phyloP scores from a whole-genome alignment of 1,284 basidiomycete genomes.

The Heimioporus retisporus region DNA sequence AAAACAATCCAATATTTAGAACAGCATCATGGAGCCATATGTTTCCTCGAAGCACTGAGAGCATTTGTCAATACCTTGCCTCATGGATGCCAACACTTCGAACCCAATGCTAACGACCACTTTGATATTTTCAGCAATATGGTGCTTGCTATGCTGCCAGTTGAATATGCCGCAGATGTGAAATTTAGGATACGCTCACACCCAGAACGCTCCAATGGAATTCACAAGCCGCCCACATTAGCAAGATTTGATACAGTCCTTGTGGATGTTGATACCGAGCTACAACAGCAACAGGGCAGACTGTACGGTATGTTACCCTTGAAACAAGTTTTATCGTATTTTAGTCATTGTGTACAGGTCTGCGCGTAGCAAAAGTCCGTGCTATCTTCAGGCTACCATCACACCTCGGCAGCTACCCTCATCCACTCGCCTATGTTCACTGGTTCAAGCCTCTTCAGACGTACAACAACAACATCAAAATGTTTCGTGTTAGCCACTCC shows the following conservation, averaged over 20 bases:
- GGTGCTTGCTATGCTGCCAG: background rate
- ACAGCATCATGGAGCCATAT: background rate
- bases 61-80: background rate
- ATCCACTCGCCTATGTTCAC: conserved; percentile 19
- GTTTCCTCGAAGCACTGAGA: conserved; percentile 4
- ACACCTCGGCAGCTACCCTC: conserved; percentile 9
- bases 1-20: conserved; percentile 9
- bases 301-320: background rate
- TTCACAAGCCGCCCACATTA: background rate
- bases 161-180: background rate
- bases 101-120: background rate
- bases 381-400: conserved; percentile 19
- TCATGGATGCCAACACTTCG: background rate
- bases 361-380: conserved; percentile 11
- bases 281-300: background rate
- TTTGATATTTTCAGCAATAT: conserved; percentile 11
- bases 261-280: background rate
- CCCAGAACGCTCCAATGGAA: background rate
- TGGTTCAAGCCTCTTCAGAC: conserved; percentile 15
- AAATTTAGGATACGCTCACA: background rate
- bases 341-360: background rate
- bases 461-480: background rate
- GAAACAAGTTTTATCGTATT: too few relatives aligned
- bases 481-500: conserved; percentile 10
- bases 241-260: background rate